Conservation (phyloP, 805 yeast genomes). For the Middelhovenomyces tepae region DNA sequence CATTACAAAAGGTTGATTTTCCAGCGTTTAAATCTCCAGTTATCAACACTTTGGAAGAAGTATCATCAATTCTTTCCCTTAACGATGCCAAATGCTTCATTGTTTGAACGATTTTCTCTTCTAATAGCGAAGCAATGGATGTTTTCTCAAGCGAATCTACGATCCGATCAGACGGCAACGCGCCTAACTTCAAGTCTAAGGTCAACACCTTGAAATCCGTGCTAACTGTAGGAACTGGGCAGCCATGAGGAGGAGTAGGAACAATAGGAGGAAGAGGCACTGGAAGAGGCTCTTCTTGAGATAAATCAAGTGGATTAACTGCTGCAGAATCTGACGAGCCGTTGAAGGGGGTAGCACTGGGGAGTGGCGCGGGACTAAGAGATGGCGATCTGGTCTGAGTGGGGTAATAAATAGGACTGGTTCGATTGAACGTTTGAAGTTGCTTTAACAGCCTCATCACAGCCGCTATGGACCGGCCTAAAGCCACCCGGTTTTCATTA, state of each 20-base stretch:
- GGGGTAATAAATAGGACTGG: conserved; percentile 27
- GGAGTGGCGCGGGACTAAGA: background rate
- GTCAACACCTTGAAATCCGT: conserved; percentile 50
- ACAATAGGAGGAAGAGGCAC: conserved; percentile 14
- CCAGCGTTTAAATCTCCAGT: conserved; percentile 98
- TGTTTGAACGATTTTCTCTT: conserved; percentile 56
- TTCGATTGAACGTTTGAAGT: conserved; percentile 21
- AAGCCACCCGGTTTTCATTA: conserved; percentile 57
- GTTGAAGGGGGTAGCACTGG: conserved; percentile 4
- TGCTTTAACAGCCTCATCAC: conserved; percentile 21
- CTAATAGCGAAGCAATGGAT: conserved; percentile 61
- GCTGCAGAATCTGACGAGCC: background rate
- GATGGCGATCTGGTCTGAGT: conserved; percentile 3
- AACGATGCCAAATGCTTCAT: conserved; percentile 60
- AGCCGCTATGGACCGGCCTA: conserved; percentile 40
- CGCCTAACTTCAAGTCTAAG: conserved; percentile 51
- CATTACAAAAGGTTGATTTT: conserved; percentile 91
- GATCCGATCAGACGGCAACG: conserved; percentile 31
- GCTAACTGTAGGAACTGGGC: conserved; percentile 8
- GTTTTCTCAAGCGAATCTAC: conserved; percentile 54
- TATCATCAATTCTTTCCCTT: conserved; percentile 79
- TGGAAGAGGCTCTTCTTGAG: background rate
- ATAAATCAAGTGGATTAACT: background rate
- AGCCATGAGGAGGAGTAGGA: conserved; percentile 11
- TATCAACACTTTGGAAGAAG: conserved; percentile 85